These are phyloP conservation scores for Rhodotorula sp. DNA, from an alignment of 1,284 basidiomycete genomes.

Conservation along the genomic window DNA sequence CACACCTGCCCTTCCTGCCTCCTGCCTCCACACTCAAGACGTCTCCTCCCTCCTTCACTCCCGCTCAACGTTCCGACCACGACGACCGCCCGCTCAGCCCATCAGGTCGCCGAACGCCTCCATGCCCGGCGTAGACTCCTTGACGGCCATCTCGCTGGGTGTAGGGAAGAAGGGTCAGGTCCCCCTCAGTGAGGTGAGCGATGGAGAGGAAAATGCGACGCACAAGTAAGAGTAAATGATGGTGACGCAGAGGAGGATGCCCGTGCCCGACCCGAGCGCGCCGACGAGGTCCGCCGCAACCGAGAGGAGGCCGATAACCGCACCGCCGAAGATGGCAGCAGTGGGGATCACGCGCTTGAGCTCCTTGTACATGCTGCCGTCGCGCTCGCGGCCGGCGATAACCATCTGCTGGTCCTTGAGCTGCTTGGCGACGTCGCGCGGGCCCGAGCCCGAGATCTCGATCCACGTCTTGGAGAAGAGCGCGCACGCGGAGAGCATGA, in stretches of 20 bases:
- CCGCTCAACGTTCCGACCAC: not conserved
- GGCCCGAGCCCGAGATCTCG: slow-evolving; percentile 93
- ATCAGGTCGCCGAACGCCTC: slow-evolving; percentile 24
- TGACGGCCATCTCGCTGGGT: slow-evolving; percentile 57
- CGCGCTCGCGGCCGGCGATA: slow-evolving; percentile 88
- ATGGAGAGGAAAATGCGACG: not conserved
- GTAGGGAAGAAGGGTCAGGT: no score
- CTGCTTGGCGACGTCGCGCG: slow-evolving; percentile 94
- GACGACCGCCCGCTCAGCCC: not conserved
- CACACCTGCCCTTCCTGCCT: not conserved
- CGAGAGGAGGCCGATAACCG: slow-evolving; percentile 88
- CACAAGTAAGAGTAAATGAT: slow-evolving; percentile 47
- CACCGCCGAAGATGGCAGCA: slow-evolving; percentile 94
- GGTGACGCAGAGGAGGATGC: slow-evolving; percentile 57
- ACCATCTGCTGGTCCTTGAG: slow-evolving; percentile 99
- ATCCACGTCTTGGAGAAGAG: slow-evolving; percentile 99
- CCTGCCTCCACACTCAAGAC: no score
- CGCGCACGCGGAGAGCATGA: slow-evolving; percentile 92
- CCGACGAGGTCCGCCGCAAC: slow-evolving; percentile 96
- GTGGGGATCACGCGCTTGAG: slow-evolving; percentile 97
- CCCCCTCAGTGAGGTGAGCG: not conserved
- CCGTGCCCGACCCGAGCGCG: slow-evolving; percentile 93
- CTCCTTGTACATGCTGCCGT: slow-evolving; percentile 98
- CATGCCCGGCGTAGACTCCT: slow-evolving; percentile 50
- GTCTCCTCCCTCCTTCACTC: not conserved